Conservation (phyloP, 306 rosid genomes). For the Begonia fuchsioides region DNA sequence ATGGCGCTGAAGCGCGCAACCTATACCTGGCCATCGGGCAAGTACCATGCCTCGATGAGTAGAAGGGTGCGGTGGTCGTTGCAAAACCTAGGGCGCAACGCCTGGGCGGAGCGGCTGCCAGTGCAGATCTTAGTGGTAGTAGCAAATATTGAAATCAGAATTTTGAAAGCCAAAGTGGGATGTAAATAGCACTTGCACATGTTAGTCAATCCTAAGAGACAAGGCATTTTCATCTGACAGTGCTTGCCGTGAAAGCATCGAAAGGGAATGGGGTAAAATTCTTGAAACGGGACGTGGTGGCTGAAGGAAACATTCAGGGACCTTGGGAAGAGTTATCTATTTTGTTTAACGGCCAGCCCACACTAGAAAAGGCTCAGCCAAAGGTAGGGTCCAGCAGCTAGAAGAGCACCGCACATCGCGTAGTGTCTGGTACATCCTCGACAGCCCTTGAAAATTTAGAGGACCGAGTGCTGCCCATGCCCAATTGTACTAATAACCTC, state of each 20-base stretch:
- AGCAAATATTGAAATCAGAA: no score
- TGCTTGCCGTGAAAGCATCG: not conserved
- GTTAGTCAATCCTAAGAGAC: no score
- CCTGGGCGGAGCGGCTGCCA: no score
- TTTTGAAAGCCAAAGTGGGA: no score
- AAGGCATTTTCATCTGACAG: not conserved
- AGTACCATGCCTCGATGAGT: no score
- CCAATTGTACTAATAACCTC: not conserved
- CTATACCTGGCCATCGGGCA: no score
- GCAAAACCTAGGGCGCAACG: no score
- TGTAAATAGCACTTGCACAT: no score
- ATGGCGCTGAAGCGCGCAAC: no score
- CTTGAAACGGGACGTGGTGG: not conserved
- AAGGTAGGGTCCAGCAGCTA: slow-evolving; percentile 1
- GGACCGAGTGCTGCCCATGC: slow-evolving; percentile 1
- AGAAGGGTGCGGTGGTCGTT: no score
- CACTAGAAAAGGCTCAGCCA: not conserved
- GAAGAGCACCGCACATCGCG: not conserved
- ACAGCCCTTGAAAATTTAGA: not conserved
- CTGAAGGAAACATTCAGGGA: not conserved
- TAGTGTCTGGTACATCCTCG: not conserved
- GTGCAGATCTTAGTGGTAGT: no score
- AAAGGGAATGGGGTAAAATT: not conserved
- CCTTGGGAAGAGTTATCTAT: not conserved
- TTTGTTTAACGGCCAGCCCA: not conserved